These are phyloP conservation scores for Dipodascus albidus DNA, from an alignment of 805 yeast species.

Conservation along the genomic window DNA sequence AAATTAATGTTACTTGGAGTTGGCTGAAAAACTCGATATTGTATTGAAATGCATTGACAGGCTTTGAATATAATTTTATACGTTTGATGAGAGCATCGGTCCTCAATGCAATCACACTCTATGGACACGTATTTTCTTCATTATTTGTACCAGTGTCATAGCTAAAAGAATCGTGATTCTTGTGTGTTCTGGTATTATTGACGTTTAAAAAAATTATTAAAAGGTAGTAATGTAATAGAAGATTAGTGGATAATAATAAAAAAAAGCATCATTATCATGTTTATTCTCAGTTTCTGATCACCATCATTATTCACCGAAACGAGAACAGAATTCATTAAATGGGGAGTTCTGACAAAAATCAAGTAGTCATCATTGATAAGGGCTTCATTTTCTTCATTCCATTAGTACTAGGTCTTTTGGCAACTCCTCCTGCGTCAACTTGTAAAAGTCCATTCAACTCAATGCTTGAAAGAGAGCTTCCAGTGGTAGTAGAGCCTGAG, in stretches of 20 bases:
- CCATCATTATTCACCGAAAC: too few relatives aligned
- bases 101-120: too few relatives aligned
- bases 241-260: neutral
- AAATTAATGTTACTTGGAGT: too few relatives aligned
- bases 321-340: neutral
- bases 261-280: neutral
- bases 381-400: neutral
- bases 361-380: neutral
- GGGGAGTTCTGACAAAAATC: neutral
- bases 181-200: neutral
- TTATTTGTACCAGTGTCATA: too few relatives aligned
- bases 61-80: too few relatives aligned
- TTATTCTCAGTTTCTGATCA: neutral
- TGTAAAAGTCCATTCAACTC: neutral
- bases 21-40: too few relatives aligned
- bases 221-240: neutral
- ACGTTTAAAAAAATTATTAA: neutral
- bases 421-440: neutral
- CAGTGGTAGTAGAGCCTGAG: neutral
- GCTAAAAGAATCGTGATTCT: too few relatives aligned
- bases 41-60: too few relatives aligned
- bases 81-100: too few relatives aligned
- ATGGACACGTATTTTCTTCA: too few relatives aligned
- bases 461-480: constrained; percentile 1
- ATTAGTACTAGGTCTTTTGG: neutral